Evolutionary conservation across 1,284 basidiomycete genomes (phyloP).

Genomic region (Rhodotorula sp.): DNA sequence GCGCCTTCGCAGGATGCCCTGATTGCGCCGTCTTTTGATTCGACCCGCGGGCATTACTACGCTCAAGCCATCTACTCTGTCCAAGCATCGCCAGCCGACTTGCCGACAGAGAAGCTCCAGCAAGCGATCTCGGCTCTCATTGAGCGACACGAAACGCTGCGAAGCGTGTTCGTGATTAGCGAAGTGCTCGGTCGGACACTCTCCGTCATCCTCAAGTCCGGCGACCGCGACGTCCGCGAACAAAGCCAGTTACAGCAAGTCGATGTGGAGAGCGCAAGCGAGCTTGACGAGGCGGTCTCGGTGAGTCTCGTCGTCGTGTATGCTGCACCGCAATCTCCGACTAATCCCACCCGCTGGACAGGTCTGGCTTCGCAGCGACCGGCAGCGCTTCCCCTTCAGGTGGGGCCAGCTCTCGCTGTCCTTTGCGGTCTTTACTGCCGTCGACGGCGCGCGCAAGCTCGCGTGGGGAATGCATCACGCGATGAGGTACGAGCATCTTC

Average conservation of each 20-base stretch:
- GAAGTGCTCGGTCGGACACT: conserved; percentile 14
- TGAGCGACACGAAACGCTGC: conserved; percentile 28
- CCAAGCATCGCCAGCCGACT: neutral
- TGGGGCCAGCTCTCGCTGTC: conserved; percentile 40
- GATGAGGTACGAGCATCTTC: conserved; percentile 25
- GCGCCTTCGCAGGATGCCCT: conserved; percentile 42
- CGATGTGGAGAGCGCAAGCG: neutral
- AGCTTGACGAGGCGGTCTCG: conserved; percentile 13
- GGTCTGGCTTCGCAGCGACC: conserved; percentile 34
- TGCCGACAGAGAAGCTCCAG: conserved; percentile 17
- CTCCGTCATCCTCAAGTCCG: conserved; percentile 24
- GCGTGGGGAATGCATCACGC: conserved; percentile 43
- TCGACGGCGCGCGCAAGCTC: conserved; percentile 21
- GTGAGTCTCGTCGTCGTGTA: conserved; percentile 1
- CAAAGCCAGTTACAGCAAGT: conserved; percentile 4
- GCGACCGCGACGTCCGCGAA: conserved; percentile 25
- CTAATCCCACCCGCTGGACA: neutral
- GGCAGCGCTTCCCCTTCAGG: conserved; percentile 22
- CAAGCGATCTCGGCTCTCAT: conserved; percentile 19
- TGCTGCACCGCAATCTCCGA: neutral
- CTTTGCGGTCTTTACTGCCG: conserved; percentile 32
- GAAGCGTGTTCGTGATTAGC: conserved; percentile 36
- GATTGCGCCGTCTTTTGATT: conserved; percentile 39
- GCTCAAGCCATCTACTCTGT: conserved; percentile 42
- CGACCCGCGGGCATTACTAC: conserved; percentile 36